Conservation (phyloP, 805 yeast species). For the Jamesozyma hellenica region DNA sequence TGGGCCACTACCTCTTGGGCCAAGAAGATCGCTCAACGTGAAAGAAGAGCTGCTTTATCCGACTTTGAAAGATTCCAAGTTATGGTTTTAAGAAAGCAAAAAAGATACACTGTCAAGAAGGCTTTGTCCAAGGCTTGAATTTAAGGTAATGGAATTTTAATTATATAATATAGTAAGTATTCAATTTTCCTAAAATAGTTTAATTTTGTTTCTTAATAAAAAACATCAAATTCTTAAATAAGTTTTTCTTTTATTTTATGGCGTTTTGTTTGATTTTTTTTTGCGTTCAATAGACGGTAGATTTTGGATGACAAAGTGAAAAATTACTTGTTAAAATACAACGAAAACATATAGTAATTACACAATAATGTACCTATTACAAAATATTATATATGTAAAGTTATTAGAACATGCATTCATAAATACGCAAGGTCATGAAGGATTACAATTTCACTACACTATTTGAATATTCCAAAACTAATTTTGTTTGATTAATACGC, state of each 20-base stretch:
- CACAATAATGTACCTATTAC: no score
- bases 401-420: no score
- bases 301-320: no score
- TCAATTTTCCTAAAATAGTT: conserved; percentile 3
- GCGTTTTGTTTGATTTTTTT: no score
- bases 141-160: conserved; percentile 5
- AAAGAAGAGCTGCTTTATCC: conserved; percentile 83
- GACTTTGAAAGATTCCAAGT: conserved; percentile 99
- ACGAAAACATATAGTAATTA: no score
- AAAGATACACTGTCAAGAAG: conserved; percentile 88
- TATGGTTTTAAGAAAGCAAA: conserved; percentile 93
- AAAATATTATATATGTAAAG: no score
- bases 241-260: no score
- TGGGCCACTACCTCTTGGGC: conserved; percentile 97
- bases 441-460: no score
- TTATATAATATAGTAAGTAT: conserved; percentile 5
- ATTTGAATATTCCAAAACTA: no score
- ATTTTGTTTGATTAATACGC: neutral
- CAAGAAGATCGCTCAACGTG: conserved; percentile 92
- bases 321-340: no score
- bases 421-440: no score
- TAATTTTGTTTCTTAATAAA: conserved; percentile 6
- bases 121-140: conserved; percentile 91
- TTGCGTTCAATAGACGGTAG: no score
- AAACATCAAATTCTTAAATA: neutral